A percentile compares a stretch with the other conserved stretches of the same genome.
Conservation (phyloP, 2,329 filamentous ascomycete genomes). For the Trichoderma gracile region DNA sequence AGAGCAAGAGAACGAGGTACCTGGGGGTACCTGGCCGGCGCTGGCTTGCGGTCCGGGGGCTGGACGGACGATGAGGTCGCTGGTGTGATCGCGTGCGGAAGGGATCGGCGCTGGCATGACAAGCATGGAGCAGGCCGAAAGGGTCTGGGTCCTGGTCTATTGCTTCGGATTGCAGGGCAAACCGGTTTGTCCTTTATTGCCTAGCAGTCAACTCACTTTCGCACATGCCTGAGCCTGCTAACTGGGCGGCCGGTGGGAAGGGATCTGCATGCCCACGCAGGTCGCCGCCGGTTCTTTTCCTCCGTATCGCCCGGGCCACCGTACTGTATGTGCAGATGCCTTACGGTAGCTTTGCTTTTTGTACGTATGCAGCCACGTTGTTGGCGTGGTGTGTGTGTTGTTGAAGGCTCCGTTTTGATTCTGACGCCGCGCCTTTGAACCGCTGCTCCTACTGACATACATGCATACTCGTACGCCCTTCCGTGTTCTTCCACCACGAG, state of each 20-base stretch:
- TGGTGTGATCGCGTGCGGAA: slow-evolving; percentile 29
- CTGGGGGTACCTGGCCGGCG: slow-evolving; percentile 14
- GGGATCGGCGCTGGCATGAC: slow-evolving; percentile 29
- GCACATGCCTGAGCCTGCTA: too few relatives aligned
- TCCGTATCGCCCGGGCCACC: neutral
- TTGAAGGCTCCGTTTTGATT: neutral
- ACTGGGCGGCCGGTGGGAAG: too few relatives aligned
- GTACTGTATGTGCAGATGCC: slow-evolving; percentile 4
- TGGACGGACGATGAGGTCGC: slow-evolving; percentile 23
- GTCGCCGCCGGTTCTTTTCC: neutral
- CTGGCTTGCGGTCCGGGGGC: slow-evolving; percentile 25
- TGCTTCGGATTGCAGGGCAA: neutral
- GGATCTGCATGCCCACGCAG: too few relatives aligned
- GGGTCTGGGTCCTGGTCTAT: slow-evolving; percentile 12
- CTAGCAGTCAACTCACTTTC: neutral
- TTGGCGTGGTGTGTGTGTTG: too few relatives aligned
- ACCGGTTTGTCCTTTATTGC: slow-evolving; percentile 7
- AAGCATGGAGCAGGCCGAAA: slow-evolving; percentile 5
- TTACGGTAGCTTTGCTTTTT: too few relatives aligned
- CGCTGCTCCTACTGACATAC: too few relatives aligned
- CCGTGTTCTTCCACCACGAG: neutral
- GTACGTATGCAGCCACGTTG: too few relatives aligned
- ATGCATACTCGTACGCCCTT: neutral
- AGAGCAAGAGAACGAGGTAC: neutral
- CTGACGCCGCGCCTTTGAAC: neutral